Evolutionary conservation across 768 basidiomycete genomes (phyloP), one percentile per base, ranked within the genome.

Genomic region (Psilocybe tampanensis): DNA sequence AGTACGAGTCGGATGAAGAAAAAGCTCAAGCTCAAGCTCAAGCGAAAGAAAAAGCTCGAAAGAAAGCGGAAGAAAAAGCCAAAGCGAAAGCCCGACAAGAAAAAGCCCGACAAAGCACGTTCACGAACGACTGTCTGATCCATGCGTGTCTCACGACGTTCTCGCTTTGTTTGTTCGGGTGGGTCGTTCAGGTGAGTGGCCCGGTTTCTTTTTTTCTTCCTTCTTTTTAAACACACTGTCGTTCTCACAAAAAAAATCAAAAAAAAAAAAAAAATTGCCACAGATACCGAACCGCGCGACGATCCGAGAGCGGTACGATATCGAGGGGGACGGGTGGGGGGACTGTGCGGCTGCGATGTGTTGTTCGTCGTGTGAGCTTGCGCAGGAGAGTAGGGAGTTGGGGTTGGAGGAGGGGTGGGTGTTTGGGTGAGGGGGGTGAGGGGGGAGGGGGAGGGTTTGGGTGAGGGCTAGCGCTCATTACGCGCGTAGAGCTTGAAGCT

Each of bases 361-460:
- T 64, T 79, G 77, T 65, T 68, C 66, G 0, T 68, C 76, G 15
- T 80, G 79, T 60, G 70, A 67, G 19, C 70, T 78, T 34, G 67
- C 70, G 1, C 77, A 78, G 60, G 76, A 77, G 59, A 72, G 69
- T 54, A 65, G 70, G 22, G 77, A 79, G 58, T 57, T 79, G 21
- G 68, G 68, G 52, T 59, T 73, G 29, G 78, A 80, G 60, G 78
- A 79, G 64, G 55, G 62, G 39, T 70, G 64, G 34, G 59, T 66
- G 8, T 32, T 48, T n/a, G 29, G 26, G 45, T 3, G 19, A 19
- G n/a, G 24, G 33, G 22, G n/a, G 15, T 29, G 17, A 15, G 41
- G 48, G 13, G 24, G 18, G 70, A 74, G 33, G 23, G 29, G 42
- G 29, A 29, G 5, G 29, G 29, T n/a, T n/a, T n/a, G n/a, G n/a